phyloP scores from a whole-genome alignment of 23 red algal species.

The Gracilaria gracilis region DNA sequence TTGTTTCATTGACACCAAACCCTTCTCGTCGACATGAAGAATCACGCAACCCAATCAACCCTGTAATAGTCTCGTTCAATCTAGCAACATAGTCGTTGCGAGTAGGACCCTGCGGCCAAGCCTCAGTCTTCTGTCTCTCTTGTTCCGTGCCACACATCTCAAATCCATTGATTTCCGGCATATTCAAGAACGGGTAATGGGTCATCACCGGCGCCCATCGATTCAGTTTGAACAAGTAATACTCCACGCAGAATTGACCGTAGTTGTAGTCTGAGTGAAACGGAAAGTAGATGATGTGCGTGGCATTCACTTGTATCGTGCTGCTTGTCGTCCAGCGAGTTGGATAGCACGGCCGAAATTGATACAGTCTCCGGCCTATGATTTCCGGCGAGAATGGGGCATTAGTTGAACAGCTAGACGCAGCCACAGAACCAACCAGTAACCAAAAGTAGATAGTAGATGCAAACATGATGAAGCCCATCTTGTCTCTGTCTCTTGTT shows the following conservation, averaged over 20 bases:
- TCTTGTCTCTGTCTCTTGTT: neutral
- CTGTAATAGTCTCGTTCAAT: neutral
- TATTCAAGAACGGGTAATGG: neutral
- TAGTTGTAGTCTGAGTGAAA: neutral
- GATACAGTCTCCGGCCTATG: neutral
- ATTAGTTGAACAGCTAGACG: neutral
- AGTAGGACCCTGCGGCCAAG: neutral
- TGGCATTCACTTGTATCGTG: neutral
- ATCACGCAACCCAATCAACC: neutral
- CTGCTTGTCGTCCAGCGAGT: neutral
- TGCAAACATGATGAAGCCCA: neutral
- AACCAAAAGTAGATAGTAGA: neutral
- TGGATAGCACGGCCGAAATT: neutral
- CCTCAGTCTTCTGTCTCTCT: neutral
- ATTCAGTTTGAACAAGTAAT: neutral
- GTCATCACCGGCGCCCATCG: constrained; percentile 1
- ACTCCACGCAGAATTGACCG: neutral
- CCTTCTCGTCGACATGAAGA: neutral
- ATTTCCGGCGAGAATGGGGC: neutral
- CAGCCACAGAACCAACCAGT: neutral
- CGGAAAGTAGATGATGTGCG: neutral
- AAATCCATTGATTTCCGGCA: neutral
- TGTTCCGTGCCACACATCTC: neutral
- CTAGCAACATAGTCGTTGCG: neutral
- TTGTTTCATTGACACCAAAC: neutral